These are phyloP conservation scores for Ophiocytium majus DNA, from an alignment of 352 stramenopile genomes.

Conservation along the genomic window DNA sequence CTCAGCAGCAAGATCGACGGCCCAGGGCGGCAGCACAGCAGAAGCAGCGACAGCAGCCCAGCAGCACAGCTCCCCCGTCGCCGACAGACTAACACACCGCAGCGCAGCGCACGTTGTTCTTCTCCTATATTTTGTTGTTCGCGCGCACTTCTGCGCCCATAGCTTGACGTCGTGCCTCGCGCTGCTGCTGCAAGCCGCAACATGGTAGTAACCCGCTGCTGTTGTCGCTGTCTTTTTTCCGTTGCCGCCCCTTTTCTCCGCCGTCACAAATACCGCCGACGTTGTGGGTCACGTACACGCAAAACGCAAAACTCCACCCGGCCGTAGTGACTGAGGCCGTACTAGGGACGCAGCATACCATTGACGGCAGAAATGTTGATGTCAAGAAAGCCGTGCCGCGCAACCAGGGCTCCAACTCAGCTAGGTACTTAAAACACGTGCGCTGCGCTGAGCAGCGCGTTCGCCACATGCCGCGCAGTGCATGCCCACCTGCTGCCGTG, in stretches of 20 bases:
- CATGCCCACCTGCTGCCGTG: neutral
- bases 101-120: no score
- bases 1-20: no score
- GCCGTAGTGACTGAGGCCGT: neutral
- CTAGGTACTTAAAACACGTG: neutral
- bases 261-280: no score
- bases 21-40: no score
- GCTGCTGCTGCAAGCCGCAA: neutral
- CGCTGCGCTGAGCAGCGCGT: conserved; percentile 5
- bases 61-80: no score
- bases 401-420: conserved; percentile 49
- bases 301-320: no score
- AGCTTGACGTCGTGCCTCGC: no score
- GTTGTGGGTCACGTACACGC: no score
- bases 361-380: conserved; percentile 83
- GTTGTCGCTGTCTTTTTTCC: neutral
- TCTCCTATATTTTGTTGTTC: no score
- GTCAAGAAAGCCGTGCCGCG: conserved; percentile 80
- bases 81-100: no score
- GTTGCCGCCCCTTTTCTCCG: neutral
- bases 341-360: conserved; percentile 28
- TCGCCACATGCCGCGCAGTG: neutral
- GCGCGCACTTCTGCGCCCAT: no score
- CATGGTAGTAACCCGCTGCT: neutral
- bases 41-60: no score